A percentile compares a stretch with the other conserved stretches of the same genome.
Conservation (phyloP, 2,329 filamentous ascomycete species). For the Emericellopsis cladophorae region DNA sequence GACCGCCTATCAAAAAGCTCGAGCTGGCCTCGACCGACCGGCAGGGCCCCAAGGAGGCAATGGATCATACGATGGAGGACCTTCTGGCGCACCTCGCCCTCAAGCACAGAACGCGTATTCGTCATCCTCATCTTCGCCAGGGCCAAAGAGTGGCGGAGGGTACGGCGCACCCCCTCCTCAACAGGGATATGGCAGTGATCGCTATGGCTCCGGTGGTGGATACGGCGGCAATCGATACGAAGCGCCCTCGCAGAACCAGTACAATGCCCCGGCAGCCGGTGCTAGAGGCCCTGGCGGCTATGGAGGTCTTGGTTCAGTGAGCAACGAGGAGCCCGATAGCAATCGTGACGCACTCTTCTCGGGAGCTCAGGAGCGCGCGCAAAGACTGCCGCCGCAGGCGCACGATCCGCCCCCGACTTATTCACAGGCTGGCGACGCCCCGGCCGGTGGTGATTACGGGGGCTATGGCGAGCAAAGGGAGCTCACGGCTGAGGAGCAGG, state of each 20-base stretch:
- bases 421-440: constrained; percentile 4
- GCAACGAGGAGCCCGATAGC: constrained; percentile 30
- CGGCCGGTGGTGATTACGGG: constrained; percentile 7
- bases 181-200: constrained; percentile 38
- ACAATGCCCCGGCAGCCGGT: constrained; percentile 13
- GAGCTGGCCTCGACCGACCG: constrained; percentile 17
- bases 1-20: constrained; percentile 32
- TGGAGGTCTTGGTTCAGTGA: constrained; percentile 40
- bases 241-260: constrained; percentile 15
- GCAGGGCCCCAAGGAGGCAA: constrained; percentile 9
- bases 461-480: constrained; percentile 57
- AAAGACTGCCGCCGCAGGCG: constrained; percentile 20
- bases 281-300: constrained; percentile 43
- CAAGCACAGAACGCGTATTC: constrained; percentile 8
- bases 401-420: constrained; percentile 1
- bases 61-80: constrained; percentile 8
- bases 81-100: constrained; percentile 3
- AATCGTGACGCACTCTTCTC: constrained; percentile 53
- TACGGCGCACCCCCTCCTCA: constrained; percentile 11
- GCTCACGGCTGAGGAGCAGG: constrained; percentile 69
- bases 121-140: background rate
- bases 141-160: constrained; percentile 4
- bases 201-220: constrained; percentile 35
- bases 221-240: constrained; percentile 43
- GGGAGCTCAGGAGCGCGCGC: constrained; percentile 36